Base-by-base conservation (phyloP, 441 rosid genomes). In the Syzygium syzygioides region DNA sequence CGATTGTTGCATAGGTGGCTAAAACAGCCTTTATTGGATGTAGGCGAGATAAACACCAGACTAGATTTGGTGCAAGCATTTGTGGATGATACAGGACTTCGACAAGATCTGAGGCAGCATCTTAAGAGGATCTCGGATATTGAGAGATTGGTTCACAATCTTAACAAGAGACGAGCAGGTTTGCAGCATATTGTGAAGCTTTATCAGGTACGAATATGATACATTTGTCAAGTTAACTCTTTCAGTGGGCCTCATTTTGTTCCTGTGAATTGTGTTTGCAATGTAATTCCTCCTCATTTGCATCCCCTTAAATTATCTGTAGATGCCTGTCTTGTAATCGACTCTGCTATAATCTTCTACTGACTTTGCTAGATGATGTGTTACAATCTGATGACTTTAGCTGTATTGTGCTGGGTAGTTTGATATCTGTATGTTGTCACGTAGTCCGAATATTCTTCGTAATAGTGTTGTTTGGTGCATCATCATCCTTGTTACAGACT, bases 1-100 rank as follows among this genome's bases (percentile, higher is more conserved):
- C 92, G 99, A 91, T 93, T 98, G 92, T 95, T 98, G 92, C 98
- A 96, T 90, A 92, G 94, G 96, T 98, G 99, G 99, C 94, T 98
- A 86, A 98, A 97, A 91, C 99, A 97, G 92, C 99, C 99, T 90
- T 94, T 98, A 20, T 86, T 97, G 87, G 97, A 97, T 92, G 95
- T 95, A 68, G 88, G 92, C 41, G 96, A 94, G 93, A 97, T 98
- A 89, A 95, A 95, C 84, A 89, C 88, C 89, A 95, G 99, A 91
- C 90, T 98, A 79, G 98, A 98, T 92, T 90, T 97, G 91, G 99
- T 97, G 59, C 99, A 97, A 93, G 95, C 97, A 87, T 98, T 98
- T 91, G 99, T 96, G 86, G 99, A 96, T 91, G 98, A 96, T 93
- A 91, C 98, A 86, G 98, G 94, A 89, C 95, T 96, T 92, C 96